Base-by-base conservation (phyloP, 352 stramenopile species). In the Pythium scleroteichum region DNA sequence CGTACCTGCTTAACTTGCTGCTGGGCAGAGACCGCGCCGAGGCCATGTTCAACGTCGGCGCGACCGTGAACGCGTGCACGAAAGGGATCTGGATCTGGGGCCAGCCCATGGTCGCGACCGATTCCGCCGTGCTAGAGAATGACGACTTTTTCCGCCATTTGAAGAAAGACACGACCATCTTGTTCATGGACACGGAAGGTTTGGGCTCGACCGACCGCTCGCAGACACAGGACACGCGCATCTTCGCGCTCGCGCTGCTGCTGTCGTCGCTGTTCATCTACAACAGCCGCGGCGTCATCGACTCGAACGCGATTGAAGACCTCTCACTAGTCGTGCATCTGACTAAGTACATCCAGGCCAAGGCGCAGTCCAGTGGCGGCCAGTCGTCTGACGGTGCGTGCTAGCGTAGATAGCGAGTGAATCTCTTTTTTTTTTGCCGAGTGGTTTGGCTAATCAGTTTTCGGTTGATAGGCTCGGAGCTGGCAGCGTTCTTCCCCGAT, bases 1-100 rank as follows among this genome's bases (percentile, higher is more conserved):
- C 81, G 35, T 97, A 93, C 65, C 61, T 97, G 63, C 79, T 97
- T 32, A 97, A 97, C 63, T 53, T 92, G 62, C 64, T 97, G 83
- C 19, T 97, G 93, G 61, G 71, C 69, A 1, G 88, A 27, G 64
- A 85, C 41, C 68, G 72, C 38, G 73, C 72, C 1, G 69, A 77
- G 45, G 69, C 75, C 23, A 89, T 88, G 72, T 96, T 96, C 75
- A 68, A 75, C 46, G 84, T 97, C 13, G 90, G 88, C 9, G 82
- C 65, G 24, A 96, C 88, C 0, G 79, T 96, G 1, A 94, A 96
- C 42, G 88, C 87, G 2, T 97, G 90, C 55, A 97, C 90, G 8
- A 94, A 96, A 56, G 90, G 90, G 44, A 96, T 97, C 65, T 97
- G 90, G 88, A 92, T 97, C 70, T 97, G 90, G 88, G 85, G 85